These are phyloP conservation scores for Blumeria hordei DNA, from an alignment of 2,329 filamentous ascomycete genomes.

Conservation along the genomic window DNA sequence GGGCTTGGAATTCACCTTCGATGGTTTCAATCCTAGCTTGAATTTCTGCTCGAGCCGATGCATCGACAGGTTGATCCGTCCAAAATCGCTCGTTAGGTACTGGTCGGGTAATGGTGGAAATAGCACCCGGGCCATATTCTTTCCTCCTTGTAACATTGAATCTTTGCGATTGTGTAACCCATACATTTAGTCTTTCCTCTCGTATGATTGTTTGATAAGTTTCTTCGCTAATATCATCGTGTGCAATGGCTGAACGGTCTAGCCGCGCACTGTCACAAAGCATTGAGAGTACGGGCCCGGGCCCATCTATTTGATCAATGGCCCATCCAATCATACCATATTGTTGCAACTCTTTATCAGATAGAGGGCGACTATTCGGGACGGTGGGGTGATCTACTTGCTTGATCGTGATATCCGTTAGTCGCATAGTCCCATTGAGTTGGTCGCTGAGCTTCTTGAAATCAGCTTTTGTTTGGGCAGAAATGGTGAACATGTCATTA, in stretches of 20 bases:
- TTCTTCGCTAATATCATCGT: conserved; percentile 35
- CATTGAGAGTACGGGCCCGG: conserved; percentile 66
- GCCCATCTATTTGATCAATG: conserved; percentile 56
- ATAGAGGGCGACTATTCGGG: conserved; percentile 27
- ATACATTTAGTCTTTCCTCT: conserved; percentile 32
- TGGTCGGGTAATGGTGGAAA: conserved; percentile 39
- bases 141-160: conserved; percentile 45
- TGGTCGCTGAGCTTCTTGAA: conserved; percentile 46
- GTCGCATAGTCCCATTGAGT: conserved; percentile 34
- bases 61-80: conserved; percentile 55
- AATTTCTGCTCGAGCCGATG: conserved; percentile 35
- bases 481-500: conserved; percentile 37
- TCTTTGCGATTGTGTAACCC: conserved; percentile 39
- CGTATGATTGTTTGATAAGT: conserved; percentile 42
- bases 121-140: conserved; percentile 58
- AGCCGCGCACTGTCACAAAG: conserved; percentile 52
- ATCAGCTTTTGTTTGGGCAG: conserved; percentile 51
- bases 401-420: conserved; percentile 50
- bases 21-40: conserved; percentile 22
- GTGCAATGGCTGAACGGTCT: conserved; percentile 41
- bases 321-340: conserved; percentile 61
- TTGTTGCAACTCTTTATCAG: conserved; percentile 25
- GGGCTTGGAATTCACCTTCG: conserved; percentile 9
- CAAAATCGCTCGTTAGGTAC: conserved; percentile 42
- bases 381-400: conserved; percentile 25